phyloP scores from a whole-genome alignment of 495 filamentous ascomycete genomes.

The Aspergillus funiculosus region DNA sequence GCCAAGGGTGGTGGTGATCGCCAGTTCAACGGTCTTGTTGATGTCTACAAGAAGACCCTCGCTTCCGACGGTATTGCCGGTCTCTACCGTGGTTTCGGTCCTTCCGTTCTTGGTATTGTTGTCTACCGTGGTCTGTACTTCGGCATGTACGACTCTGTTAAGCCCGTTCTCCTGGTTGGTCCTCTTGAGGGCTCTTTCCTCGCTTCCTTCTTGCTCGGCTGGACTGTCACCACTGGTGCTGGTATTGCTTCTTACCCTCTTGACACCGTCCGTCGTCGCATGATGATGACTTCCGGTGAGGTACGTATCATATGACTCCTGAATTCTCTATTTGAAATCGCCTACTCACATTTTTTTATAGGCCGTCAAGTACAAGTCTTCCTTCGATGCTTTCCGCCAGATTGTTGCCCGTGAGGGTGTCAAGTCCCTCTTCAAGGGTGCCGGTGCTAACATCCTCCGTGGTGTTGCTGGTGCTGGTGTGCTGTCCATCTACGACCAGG shows the following conservation, averaged over 20 bases:
- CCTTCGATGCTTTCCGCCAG: conserved; percentile 88
- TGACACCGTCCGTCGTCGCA: conserved; percentile 99
- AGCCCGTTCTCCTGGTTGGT: conserved; percentile 93
- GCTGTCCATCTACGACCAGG: conserved; percentile 99
- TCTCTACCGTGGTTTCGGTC: conserved; percentile 99
- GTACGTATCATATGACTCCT: conserved; percentile 38
- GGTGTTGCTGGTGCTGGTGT: conserved; percentile 99
- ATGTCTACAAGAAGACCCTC: conserved; percentile 99
- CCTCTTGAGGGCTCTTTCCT: conserved; percentile 95
- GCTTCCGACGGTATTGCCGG: conserved; percentile 95
- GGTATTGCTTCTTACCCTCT: conserved; percentile 99
- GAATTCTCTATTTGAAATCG: not conserved
- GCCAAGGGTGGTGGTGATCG: conserved; percentile 89
- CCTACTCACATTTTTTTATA: conserved; percentile 26
- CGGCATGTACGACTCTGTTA: conserved; percentile 99
- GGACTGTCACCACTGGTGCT: conserved; percentile 98
- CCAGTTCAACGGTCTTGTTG: conserved; percentile 98
- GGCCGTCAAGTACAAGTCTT: conserved; percentile 99
- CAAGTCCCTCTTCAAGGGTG: conserved; percentile 99
- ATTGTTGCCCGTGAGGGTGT: conserved; percentile 96
- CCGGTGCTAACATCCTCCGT: conserved; percentile 99
- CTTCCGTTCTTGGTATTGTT: conserved; percentile 95
- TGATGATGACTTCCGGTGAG: conserved; percentile 98
- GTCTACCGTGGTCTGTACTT: conserved; percentile 99
- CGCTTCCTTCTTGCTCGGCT: conserved; percentile 96